A percentile compares a stretch with the other conserved stretches of the same genome.
These are phyloP conservation scores for Fusarium sp. DNA, from an alignment of 2,329 filamentous ascomycete species.

Conservation along the genomic window DNA sequence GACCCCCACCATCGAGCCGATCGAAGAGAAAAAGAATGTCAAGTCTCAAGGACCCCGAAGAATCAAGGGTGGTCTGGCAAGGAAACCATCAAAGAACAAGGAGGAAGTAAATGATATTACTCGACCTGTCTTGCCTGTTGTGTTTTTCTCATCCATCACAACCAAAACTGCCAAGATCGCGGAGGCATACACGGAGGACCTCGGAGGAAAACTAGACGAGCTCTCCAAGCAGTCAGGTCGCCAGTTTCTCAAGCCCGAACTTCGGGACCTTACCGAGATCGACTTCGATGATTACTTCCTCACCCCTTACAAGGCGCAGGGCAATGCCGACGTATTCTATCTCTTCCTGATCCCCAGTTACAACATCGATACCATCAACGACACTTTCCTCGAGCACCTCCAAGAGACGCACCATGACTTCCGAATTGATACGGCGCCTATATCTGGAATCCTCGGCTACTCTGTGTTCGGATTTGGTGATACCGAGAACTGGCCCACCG, in stretches of 20 bases:
- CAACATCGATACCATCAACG: constrained; percentile 93
- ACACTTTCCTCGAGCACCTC: constrained; percentile 87
- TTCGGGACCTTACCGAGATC: constrained; percentile 84
- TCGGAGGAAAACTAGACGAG: constrained; percentile 66
- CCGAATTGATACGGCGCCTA: constrained; percentile 88
- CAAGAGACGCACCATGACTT: constrained; percentile 97
- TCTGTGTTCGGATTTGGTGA: constrained; percentile 96
- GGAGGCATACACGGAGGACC: constrained; percentile 68
- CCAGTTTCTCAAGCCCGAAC: constrained; percentile 68
- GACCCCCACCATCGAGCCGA: constrained; percentile 33
- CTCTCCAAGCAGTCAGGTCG: constrained; percentile 57
- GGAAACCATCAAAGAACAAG: constrained; percentile 48
- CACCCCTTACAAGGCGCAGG: constrained; percentile 72
- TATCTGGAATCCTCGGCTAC: constrained; percentile 84
- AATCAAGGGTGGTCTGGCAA: constrained; percentile 61
- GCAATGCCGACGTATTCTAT: constrained; percentile 79
- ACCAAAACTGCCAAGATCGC: constrained; percentile 84
- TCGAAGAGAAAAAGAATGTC: constrained; percentile 48
- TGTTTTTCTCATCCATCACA: constrained; percentile 93
- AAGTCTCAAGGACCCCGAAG: constrained; percentile 61
- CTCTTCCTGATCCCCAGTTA: constrained; percentile 89
- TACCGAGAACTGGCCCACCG: constrained; percentile 89
- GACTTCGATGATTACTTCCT: constrained; percentile 97
- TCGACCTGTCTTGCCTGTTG: constrained; percentile 74
- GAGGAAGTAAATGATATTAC: constrained; percentile 50